Percentiles rank a stretch among this genome's conserved stretches.
phyloP scores from a whole-genome alignment of 148 eudicot genomes.

The Arctostaphylos glauca region DNA sequence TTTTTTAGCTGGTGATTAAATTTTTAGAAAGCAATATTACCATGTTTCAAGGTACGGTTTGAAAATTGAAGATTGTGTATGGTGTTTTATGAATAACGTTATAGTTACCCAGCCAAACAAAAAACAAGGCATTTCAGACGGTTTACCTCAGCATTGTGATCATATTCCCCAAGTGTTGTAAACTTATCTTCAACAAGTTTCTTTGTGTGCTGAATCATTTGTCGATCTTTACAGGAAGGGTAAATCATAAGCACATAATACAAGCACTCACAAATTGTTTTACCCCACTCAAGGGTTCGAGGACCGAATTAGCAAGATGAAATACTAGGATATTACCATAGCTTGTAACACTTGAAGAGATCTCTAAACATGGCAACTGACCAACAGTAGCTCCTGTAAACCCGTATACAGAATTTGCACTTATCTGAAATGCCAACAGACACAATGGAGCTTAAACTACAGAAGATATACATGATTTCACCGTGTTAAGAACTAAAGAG shows the following conservation, averaged over 20 bases:
- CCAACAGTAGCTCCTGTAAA: conserved; percentile 98
- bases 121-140: background rate
- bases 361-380: conserved; percentile 92
- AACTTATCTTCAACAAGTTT: conserved; percentile 94
- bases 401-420: conserved; percentile 99
- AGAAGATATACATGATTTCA: background rate
- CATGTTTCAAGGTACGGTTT: background rate
- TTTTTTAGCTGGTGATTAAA: background rate
- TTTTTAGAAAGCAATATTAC: background rate
- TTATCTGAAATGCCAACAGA: conserved; percentile 61
- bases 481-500: background rate
- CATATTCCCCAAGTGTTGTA: conserved; percentile 69
- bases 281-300: background rate
- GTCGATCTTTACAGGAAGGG: conserved; percentile 62
- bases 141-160: conserved; percentile 93
- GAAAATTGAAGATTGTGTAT: background rate
- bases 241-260: conserved; percentile 21
- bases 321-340: conserved; percentile 56
- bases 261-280: background rate
- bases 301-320: background rate
- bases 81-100: background rate
- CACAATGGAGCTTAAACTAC: conserved; percentile 11
- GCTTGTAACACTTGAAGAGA: conserved; percentile 99
- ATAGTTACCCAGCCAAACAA: no score
- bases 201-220: conserved; percentile 96